These are phyloP conservation scores for Sesbania bispinosa DNA, from an alignment of 306 rosid species.

Conservation along the genomic window DNA sequence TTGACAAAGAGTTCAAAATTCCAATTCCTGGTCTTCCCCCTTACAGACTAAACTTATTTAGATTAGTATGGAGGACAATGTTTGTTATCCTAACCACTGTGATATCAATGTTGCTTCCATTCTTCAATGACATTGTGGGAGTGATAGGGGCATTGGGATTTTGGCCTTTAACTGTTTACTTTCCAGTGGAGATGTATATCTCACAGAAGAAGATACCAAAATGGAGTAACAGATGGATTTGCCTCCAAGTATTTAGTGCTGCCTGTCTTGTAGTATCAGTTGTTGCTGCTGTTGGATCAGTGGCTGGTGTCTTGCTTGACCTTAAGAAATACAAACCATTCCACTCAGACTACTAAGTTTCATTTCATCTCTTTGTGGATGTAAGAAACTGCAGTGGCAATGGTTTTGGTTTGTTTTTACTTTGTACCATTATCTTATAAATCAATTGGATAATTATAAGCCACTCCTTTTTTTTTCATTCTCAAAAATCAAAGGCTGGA, in stretches of 20 bases:
- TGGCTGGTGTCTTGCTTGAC: conserved; percentile 63
- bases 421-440: background rate
- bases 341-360: conserved; percentile 33
- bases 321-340: conserved; percentile 59
- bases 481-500: background rate
- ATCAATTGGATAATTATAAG: background rate
- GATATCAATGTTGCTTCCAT: conserved; percentile 73
- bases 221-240: conserved; percentile 73
- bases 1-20: conserved; percentile 41
- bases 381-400: background rate
- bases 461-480: conserved; percentile 9
- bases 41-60: conserved; percentile 48
- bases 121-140: conserved; percentile 76
- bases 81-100: conserved; percentile 63
- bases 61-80: conserved; percentile 55
- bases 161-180: conserved; percentile 78
- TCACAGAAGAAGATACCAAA: conserved; percentile 61
- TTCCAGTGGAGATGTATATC: conserved; percentile 78
- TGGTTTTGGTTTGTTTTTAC: conserved; percentile 17
- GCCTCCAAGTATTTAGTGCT: conserved; percentile 50
- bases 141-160: conserved; percentile 80
- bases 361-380: background rate
- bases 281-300: conserved; percentile 68
- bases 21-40: conserved; percentile 39
- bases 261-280: conserved; percentile 46